phyloP scores from a whole-genome alignment of 2,329 filamentous ascomycete genomes.

The Ceratocystis cubensis region DNA sequence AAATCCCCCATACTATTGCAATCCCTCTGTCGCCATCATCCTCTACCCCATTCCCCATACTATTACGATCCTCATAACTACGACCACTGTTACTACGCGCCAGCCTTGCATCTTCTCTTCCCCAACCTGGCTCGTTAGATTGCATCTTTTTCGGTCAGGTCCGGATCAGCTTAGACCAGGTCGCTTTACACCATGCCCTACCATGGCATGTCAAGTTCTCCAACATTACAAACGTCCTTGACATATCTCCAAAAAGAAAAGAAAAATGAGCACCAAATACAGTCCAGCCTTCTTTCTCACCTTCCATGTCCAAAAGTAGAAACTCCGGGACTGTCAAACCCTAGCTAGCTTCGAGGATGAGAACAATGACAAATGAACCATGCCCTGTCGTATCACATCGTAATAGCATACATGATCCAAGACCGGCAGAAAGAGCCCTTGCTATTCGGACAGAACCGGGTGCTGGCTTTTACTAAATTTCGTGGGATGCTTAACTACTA shows the following conservation, averaged over 20 bases:
- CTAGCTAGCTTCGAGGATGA: not conserved
- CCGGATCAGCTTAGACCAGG: not conserved
- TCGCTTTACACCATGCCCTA: not conserved
- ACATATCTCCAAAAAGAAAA: not conserved
- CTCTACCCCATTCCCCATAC: not conserved
- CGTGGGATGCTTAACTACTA: not conserved
- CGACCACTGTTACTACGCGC: not conserved
- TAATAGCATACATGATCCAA: not conserved
- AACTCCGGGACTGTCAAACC: not conserved
- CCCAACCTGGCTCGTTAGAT: not conserved
- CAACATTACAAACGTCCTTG: not conserved
- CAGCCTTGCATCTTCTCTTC: not conserved
- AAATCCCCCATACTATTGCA: slow-evolving; percentile 2
- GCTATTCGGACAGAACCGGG: slow-evolving; percentile 7
- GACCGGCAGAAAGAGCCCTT: not conserved
- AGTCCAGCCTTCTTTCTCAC: not conserved
- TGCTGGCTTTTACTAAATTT: not conserved
- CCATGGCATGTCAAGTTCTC: not conserved
- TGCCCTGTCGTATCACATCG: not conserved
- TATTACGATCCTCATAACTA: not conserved
- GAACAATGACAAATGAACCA: not conserved
- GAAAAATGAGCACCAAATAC: not conserved
- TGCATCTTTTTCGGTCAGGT: not conserved
- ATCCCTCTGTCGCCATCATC: not conserved
- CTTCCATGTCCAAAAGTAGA: not conserved